phyloP scores from a whole-genome alignment of 441 rosid species.

The Pelargonium cotyledonis region DNA sequence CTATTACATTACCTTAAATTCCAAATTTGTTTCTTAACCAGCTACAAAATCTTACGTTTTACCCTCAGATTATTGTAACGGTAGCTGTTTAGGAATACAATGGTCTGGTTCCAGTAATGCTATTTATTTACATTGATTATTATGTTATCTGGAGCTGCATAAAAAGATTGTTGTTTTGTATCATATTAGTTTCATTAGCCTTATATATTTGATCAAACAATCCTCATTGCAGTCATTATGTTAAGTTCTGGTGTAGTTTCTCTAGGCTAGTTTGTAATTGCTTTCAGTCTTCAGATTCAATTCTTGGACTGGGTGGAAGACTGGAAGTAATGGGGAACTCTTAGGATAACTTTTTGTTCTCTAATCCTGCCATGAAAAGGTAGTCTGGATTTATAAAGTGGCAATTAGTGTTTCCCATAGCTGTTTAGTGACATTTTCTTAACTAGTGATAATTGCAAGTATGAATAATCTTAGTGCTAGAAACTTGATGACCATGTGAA shows the following conservation, averaged over 20 bases:
- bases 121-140: not conserved
- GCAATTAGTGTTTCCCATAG: not conserved
- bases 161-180: not conserved
- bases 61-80: not conserved
- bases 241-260: not conserved
- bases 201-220: not conserved
- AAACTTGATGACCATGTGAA: no score
- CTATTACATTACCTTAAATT: no score
- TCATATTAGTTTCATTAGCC: not conserved
- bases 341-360: not conserved
- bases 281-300: not conserved
- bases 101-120: not conserved
- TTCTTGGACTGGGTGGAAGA: not conserved
- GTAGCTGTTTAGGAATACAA: not conserved
- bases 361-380: not conserved
- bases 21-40: not conserved
- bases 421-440: not conserved
- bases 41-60: not conserved
- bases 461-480: not conserved
- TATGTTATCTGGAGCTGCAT: not conserved
- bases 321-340: not conserved
- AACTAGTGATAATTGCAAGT: not conserved
- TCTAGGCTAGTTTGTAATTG: not conserved
- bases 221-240: conserved; percentile 2
- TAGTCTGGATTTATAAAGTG: not conserved